These are phyloP conservation scores for Gloeophyllum trabeum DNA, from an alignment of 768 basidiomycete genomes.

Conservation along the genomic window DNA sequence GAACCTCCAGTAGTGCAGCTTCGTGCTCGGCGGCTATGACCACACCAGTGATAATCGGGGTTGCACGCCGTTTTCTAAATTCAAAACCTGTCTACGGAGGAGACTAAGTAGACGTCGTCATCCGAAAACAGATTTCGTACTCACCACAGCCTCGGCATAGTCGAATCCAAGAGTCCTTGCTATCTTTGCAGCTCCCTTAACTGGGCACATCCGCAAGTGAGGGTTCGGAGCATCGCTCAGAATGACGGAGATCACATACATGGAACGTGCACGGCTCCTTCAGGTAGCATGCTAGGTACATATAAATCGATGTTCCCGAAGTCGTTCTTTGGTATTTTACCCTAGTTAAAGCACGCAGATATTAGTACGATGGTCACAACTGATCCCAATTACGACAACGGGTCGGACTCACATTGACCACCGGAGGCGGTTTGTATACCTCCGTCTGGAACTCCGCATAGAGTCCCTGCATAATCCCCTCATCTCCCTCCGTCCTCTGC, in stretches of 20 bases:
- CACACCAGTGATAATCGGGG: slow-evolving; percentile 76
- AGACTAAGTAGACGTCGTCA: slow-evolving; percentile 6
- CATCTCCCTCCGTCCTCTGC: slow-evolving; percentile 23
- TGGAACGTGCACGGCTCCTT: slow-evolving; percentile 80
- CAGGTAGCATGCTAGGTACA: slow-evolving; percentile 88
- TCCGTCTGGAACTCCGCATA: slow-evolving; percentile 84
- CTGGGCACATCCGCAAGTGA: slow-evolving; percentile 8
- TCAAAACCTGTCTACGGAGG: slow-evolving; percentile 79
- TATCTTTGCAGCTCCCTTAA: slow-evolving; percentile 78
- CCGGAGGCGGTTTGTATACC: slow-evolving; percentile 64
- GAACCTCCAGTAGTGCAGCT: slow-evolving; percentile 60
- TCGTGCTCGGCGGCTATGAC: slow-evolving; percentile 82
- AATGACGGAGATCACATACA: slow-evolving; percentile 48
- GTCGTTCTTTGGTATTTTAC: slow-evolving; percentile 86
- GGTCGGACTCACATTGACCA: slow-evolving; percentile 58
- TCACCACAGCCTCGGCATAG: slow-evolving; percentile 90
- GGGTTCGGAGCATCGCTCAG: background rate
- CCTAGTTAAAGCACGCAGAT: slow-evolving; percentile 32
- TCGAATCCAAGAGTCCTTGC: slow-evolving; percentile 82
- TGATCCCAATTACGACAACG: slow-evolving; percentile 3
- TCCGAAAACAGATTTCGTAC: slow-evolving; percentile 20
- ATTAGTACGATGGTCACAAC: background rate
- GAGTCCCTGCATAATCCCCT: slow-evolving; percentile 74
- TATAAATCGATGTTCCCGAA: slow-evolving; percentile 98
- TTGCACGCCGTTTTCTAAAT: slow-evolving; percentile 86